Evolutionary conservation across 2,329 filamentous ascomycete species (phyloP).

Genomic region (Xylariaceae sp.): DNA sequence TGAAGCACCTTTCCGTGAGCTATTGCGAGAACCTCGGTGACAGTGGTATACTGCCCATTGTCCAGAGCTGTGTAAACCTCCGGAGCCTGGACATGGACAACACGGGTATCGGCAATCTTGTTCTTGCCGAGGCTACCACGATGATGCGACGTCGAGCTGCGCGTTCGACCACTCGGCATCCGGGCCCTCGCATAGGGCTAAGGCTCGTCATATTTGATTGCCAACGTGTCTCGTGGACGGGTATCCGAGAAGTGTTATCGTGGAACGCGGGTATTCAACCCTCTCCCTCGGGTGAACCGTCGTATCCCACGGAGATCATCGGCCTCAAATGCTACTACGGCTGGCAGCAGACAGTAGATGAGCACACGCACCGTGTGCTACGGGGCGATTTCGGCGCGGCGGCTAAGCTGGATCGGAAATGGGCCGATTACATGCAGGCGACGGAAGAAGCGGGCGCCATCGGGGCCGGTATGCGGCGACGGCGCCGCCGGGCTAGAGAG

Average conservation of each 20-base stretch:
- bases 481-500: conserved; percentile 73
- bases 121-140: conserved; percentile 77
- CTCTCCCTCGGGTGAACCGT: conserved; percentile 38
- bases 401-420: conserved; percentile 76
- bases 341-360: conserved; percentile 91
- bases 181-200: conserved; percentile 56
- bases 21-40: conserved; percentile 87
- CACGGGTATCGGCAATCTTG: conserved; percentile 80
- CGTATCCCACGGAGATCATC: conserved; percentile 74
- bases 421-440: conserved; percentile 91
- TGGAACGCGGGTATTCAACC: conserved; percentile 72
- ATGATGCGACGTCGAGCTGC: conserved; percentile 63
- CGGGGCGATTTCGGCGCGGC: conserved; percentile 71
- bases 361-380: conserved; percentile 83
- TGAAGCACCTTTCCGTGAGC: conserved; percentile 81
- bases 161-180: conserved; percentile 36
- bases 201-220: conserved; percentile 86
- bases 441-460: conserved; percentile 73
- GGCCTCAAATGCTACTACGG: conserved; percentile 89
- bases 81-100: conserved; percentile 83
- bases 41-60: conserved; percentile 71
- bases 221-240: conserved; percentile 86
- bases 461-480: conserved; percentile 61
- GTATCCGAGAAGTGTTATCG: conserved; percentile 78
- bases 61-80: conserved; percentile 68